These are phyloP conservation scores for Verticillium longisporum DNA, from an alignment of 2,329 filamentous ascomycete genomes.

Conservation along the genomic window DNA sequence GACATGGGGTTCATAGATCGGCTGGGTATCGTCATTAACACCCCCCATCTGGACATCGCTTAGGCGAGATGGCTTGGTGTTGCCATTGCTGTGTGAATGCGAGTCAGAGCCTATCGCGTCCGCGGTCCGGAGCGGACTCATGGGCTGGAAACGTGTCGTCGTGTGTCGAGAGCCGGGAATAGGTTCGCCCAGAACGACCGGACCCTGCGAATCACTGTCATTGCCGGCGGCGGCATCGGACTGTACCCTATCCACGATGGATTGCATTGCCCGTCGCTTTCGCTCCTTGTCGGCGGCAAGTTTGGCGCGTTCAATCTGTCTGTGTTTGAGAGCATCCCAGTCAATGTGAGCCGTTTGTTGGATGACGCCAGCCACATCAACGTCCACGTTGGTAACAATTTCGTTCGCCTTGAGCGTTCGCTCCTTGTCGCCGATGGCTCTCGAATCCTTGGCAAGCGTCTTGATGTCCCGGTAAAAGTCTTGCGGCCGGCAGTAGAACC, in stretches of 20 bases:
- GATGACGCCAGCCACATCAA: conserved; percentile 77
- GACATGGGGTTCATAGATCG: conserved; percentile 35
- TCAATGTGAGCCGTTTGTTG: conserved; percentile 60
- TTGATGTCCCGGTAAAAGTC: conserved; percentile 89
- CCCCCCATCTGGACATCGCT: conserved; percentile 58
- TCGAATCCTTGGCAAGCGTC: conserved; percentile 76
- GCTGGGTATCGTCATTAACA: conserved; percentile 38
- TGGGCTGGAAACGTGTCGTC: conserved; percentile 44
- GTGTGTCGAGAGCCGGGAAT: conserved; percentile 49
- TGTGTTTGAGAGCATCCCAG: conserved; percentile 74
- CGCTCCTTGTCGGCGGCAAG: conserved; percentile 53
- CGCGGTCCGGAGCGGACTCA: conserved; percentile 55
- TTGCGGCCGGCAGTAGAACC: conserved; percentile 84
- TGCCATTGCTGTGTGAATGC: conserved; percentile 47
- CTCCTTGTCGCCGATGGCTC: conserved; percentile 74
- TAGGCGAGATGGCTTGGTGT: conserved; percentile 39
- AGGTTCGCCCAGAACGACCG: conserved; percentile 56
- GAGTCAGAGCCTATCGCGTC: conserved; percentile 35
- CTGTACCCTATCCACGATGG: conserved; percentile 38
- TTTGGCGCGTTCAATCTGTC: conserved; percentile 60
- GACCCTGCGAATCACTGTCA: conserved; percentile 47
- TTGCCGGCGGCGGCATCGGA: conserved; percentile 44
- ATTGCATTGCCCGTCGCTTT: conserved; percentile 58
- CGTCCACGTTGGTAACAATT: conserved; percentile 85
- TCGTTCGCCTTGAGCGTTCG: conserved; percentile 83